Conservation (phyloP, 139 green algal genomes). For the Haematococcus lacustris region DNA sequence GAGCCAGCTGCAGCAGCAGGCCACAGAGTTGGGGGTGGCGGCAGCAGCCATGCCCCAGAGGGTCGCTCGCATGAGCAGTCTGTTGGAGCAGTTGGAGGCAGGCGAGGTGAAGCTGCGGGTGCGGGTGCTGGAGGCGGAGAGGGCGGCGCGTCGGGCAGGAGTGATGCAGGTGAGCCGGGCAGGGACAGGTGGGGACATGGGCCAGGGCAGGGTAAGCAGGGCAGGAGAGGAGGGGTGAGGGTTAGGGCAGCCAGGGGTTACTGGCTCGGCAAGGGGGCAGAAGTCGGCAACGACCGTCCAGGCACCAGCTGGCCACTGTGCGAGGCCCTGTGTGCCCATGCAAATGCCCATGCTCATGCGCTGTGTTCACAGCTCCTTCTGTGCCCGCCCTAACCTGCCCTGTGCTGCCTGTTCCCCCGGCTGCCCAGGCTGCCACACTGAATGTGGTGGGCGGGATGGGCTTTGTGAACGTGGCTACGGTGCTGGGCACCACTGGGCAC, state of each 20-base stretch:
- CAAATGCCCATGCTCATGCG: not conserved
- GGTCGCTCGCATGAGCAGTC: conserved; percentile 52
- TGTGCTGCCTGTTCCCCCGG: not conserved
- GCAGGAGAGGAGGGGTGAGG: too few relatives aligned
- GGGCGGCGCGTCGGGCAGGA: conserved; percentile 40
- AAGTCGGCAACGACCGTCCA: too few relatives aligned
- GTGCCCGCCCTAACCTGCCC: not conserved
- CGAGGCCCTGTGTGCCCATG: not conserved
- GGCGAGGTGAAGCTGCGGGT: conserved; percentile 66
- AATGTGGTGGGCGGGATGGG: conserved; percentile 49
- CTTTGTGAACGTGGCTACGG: conserved; percentile 59
- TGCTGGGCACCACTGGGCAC: conserved; percentile 41
- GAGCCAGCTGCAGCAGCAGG: conserved; percentile 57
- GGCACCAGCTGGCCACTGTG: not conserved
- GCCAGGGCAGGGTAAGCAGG: too few relatives aligned
- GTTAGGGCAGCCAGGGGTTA: too few relatives aligned
- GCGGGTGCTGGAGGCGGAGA: conserved; percentile 67
- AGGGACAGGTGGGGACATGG: too few relatives aligned
- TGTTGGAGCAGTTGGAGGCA: conserved; percentile 33
- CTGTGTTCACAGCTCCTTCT: not conserved
- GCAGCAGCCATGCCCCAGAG: conserved; percentile 62
- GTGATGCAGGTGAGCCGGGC: conserved; percentile 61
- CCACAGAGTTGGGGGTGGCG: conserved; percentile 41
- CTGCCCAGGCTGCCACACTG: conserved; percentile 45
- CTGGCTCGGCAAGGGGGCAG: too few relatives aligned